These are phyloP conservation scores for Yamadazyma buinensis DNA, from an alignment of 1,139 yeast genomes.

Conservation along the genomic window DNA sequence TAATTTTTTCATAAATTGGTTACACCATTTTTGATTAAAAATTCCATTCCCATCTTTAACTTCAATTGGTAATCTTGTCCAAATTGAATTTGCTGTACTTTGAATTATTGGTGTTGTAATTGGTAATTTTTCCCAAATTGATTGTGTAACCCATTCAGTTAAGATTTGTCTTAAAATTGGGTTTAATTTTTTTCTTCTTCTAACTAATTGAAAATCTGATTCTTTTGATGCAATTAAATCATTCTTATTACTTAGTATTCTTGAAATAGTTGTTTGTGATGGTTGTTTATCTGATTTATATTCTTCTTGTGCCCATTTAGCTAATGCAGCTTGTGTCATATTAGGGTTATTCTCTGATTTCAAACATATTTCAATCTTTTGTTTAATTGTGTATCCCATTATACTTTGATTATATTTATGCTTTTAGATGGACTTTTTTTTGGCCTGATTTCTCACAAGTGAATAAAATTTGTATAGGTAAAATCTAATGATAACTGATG, in stretches of 20 bases:
- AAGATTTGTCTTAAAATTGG: conserved; percentile 54
- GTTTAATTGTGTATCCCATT: conserved; percentile 59
- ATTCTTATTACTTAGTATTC: conserved; percentile 56
- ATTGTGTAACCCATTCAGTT: conserved; percentile 67
- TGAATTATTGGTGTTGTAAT: conserved; percentile 61
- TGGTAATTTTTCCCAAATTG: conserved; percentile 65
- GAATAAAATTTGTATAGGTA: too few relatives aligned
- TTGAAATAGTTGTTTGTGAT: conserved; percentile 64
- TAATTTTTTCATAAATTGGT: conserved; percentile 51
- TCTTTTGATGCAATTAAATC: conserved; percentile 58
- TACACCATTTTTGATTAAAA: conserved; percentile 64
- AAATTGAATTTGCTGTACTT: conserved; percentile 60
- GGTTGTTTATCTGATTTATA: conserved; percentile 54
- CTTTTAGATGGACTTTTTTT: too few relatives aligned
- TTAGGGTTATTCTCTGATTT: conserved; percentile 64
- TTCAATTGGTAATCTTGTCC: conserved; percentile 55
- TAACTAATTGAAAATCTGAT: conserved; percentile 50
- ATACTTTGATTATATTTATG: too few relatives aligned
- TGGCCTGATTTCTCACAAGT: too few relatives aligned
- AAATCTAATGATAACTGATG: too few relatives aligned
- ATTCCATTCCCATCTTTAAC: conserved; percentile 62
- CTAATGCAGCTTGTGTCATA: conserved; percentile 67
- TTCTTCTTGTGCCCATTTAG: conserved; percentile 58
- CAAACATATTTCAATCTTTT: conserved; percentile 63
- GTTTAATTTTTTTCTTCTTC: conserved; percentile 55